Percentiles rank a stretch among this genome's conserved stretches.
Conservation (phyloP, 169 alveolate species). For the Cryptosporidium viatorum region DNA sequence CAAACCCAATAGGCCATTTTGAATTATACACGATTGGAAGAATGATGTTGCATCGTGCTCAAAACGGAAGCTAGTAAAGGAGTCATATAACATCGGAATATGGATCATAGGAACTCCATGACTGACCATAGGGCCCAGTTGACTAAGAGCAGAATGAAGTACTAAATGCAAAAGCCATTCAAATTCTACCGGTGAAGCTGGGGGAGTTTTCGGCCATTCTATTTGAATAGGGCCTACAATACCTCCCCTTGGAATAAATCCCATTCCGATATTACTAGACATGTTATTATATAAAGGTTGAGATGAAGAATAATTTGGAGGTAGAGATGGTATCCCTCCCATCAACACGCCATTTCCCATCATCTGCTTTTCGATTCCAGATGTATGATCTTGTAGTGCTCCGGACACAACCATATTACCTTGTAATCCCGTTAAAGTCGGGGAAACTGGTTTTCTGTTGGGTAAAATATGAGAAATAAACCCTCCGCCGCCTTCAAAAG, state of each 20-base stretch:
- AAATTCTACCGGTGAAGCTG: conserved; percentile 62
- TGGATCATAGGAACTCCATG: conserved; percentile 73
- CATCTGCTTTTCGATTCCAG: not conserved
- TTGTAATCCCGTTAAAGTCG: not conserved
- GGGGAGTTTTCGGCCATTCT: conserved; percentile 75
- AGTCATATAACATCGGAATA: conserved; percentile 59
- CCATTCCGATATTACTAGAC: conserved; percentile 20
- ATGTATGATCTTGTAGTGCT: not conserved
- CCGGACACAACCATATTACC: not conserved
- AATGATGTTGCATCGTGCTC: conserved; percentile 73
- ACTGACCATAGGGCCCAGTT: conserved; percentile 50
- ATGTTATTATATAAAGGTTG: not conserved
- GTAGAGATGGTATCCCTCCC: not conserved
- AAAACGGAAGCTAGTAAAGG: conserved; percentile 53
- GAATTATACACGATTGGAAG: conserved; percentile 37
- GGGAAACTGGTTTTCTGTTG: conserved; percentile 37
- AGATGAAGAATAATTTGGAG: not conserved
- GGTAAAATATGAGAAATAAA: conserved; percentile 67
- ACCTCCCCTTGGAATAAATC: conserved; percentile 34
- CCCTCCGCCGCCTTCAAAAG: conserved; percentile 75
- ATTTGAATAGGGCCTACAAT: conserved; percentile 4
- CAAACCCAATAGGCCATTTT: conserved; percentile 61
- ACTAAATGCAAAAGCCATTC: conserved; percentile 69
- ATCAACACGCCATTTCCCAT: conserved; percentile 1
- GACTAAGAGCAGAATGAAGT: conserved; percentile 47